phyloP scores from a whole-genome alignment of 2,329 filamentous ascomycete species.

The Neonectria punicea region DNA sequence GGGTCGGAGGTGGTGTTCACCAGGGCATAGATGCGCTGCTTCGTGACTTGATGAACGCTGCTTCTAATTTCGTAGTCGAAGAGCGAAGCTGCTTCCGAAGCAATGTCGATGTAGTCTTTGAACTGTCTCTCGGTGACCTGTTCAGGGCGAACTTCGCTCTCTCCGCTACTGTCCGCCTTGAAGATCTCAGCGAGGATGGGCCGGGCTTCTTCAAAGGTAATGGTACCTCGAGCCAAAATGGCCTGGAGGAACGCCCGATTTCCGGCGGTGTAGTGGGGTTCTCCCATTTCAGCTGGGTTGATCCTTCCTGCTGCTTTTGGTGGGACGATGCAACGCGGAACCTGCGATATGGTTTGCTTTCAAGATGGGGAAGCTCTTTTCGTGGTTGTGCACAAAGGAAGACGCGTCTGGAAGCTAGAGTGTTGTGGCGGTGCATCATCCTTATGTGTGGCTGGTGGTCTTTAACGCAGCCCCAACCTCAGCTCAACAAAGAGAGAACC shows the following conservation, averaged over 20 bases:
- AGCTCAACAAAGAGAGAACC: background rate
- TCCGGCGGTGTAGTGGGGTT: slow-evolving; percentile 62
- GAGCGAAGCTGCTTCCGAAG: slow-evolving; percentile 77
- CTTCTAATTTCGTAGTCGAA: slow-evolving; percentile 91
- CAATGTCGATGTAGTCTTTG: slow-evolving; percentile 72
- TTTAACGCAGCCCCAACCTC: background rate
- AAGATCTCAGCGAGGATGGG: slow-evolving; percentile 81
- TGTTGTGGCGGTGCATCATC: slow-evolving; percentile 28
- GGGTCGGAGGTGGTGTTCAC: slow-evolving; percentile 90
- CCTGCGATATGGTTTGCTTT: background rate
- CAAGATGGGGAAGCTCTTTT: background rate
- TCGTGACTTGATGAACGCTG: slow-evolving; percentile 73
- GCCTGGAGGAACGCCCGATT: slow-evolving; percentile 93
- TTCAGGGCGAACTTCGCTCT: slow-evolving; percentile 59
- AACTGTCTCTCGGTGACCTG: slow-evolving; percentile 78
- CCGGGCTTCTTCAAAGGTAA: slow-evolving; percentile 80
- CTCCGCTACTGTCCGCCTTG: slow-evolving; percentile 59
- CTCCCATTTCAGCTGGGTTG: slow-evolving; percentile 35
- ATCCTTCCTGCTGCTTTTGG: slow-evolving; percentile 37
- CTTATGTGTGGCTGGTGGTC: slow-evolving; percentile 12
- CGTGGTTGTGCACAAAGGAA: slow-evolving; percentile 6
- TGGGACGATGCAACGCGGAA: background rate
- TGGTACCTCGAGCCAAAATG: slow-evolving; percentile 79
- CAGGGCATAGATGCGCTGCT: slow-evolving; percentile 79
- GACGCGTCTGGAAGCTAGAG: slow-evolving; percentile 26